Evolutionary conservation across 176 grass and related monocot genomes (phyloP), one percentile per base, ranked within the genome.

Genomic region (Saccharum officinarum): DNA sequence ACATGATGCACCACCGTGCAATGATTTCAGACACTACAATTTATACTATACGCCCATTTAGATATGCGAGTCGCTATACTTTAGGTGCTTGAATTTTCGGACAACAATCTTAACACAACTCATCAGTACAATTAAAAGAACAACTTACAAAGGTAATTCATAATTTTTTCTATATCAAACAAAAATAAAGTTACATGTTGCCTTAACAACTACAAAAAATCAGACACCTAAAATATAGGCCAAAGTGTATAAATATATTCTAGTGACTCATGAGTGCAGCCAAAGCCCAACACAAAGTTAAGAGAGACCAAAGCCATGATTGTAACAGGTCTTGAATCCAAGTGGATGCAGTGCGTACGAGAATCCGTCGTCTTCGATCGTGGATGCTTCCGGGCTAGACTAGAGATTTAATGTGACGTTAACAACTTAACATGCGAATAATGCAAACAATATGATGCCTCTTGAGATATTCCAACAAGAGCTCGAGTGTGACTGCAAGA

Each of bases 401-500:
- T 71, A 42, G 18, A 77, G 46, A 73, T 26, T 76, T 66, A 71
- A 38, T 30, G 36, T n/a, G 55, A 23, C 44, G 52, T 60, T 36
- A 77, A 71, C 50, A 7, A 52, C 49, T 18, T 20, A 81, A 65
- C 65, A 72, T 8, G 41, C 72, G 9, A 72, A 82, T 86, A 72
- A n/a, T n/a, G n/a, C n/a, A n/a, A n/a, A n/a, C n/a, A n/a, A n/a
- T n/a, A 41, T 11, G 17, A 64, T 44, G 55, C 38, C 67, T 73
- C 84, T 23, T 20, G 28, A 83, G 60, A 75, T 86, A 79, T 83
- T 90, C 80, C n/a, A n/a, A n/a, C 67, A 83, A 33, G 61, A 83
- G 47, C 59, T 79, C 46, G 80, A 79, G 80, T 17, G 79, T 83
- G 88, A 90, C 80, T 11, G 59, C 46, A 90, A 67, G 73, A 83